These are phyloP conservation scores for Bjerkandera adusta DNA, from an alignment of 1,284 basidiomycete genomes.

Conservation along the genomic window DNA sequence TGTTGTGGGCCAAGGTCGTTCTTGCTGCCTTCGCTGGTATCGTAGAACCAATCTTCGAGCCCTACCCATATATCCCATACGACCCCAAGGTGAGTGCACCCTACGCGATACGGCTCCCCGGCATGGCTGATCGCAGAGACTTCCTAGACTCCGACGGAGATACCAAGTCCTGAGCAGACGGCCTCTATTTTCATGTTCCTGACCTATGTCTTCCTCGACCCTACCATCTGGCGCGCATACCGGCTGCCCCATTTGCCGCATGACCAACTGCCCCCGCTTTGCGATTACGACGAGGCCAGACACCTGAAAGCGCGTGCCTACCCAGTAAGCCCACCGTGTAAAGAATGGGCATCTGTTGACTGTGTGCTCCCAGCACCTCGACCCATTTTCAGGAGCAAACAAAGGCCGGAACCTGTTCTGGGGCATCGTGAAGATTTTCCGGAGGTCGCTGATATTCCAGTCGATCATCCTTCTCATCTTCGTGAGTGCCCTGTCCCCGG, in stretches of 20 bases:
- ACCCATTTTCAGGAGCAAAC: conserved; percentile 25
- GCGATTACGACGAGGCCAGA: conserved; percentile 43
- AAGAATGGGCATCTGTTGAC: neutral
- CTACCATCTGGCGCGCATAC: conserved; percentile 27
- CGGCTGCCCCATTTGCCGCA: conserved; percentile 23
- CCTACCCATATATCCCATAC: conserved; percentile 40
- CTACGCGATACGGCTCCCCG: neutral
- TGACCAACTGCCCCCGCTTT: conserved; percentile 38
- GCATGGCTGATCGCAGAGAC: conserved; percentile 9
- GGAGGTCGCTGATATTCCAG: conserved; percentile 16
- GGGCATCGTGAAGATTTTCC: conserved; percentile 14
- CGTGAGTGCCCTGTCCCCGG: conserved; percentile 1
- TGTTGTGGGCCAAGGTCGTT: conserved; percentile 31
- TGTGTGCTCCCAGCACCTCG: conserved; percentile 24
- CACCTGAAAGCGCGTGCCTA: conserved; percentile 36
- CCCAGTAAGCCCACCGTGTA: conserved; percentile 21
- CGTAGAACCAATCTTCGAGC: conserved; percentile 41
- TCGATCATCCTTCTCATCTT: conserved; percentile 15
- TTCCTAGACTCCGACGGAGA: conserved; percentile 38
- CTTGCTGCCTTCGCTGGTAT: conserved; percentile 38
- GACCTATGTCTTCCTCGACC: conserved; percentile 54
- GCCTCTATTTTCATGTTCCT: conserved; percentile 54
- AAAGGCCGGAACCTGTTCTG: conserved; percentile 12
- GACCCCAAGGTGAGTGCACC: conserved; percentile 38
- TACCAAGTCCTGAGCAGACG: conserved; percentile 65